Evolutionary conservation across 108 stramenopile genomes (phyloP).

Genomic region (Tribonema minus): DNA sequence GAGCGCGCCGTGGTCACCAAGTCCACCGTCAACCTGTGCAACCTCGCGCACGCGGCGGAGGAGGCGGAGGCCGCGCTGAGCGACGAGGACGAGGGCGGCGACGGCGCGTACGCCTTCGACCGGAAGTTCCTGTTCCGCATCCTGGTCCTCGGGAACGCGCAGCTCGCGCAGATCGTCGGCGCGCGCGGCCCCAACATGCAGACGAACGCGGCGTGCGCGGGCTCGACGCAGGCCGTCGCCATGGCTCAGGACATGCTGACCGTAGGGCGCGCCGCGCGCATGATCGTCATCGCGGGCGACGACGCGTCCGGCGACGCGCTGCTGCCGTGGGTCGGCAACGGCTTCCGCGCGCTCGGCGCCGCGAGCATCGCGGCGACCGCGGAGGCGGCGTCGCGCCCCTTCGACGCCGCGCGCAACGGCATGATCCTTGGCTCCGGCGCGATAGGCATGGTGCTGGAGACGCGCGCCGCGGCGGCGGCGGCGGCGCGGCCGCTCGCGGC

Average conservation of each 20-base stretch:
- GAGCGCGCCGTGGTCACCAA: no score
- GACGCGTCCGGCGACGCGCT: slow-evolving; percentile 82
- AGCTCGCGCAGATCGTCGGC: slow-evolving; percentile 87
- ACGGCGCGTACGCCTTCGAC: slow-evolving; percentile 75
- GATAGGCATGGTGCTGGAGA: slow-evolving; percentile 83
- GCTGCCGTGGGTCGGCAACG: slow-evolving; percentile 84
- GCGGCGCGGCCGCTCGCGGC: slow-evolving; percentile 1
- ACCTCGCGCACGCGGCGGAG: no score
- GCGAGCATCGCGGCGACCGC: slow-evolving; percentile 69
- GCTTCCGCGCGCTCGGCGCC: slow-evolving; percentile 89
- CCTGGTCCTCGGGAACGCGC: slow-evolving; percentile 86
- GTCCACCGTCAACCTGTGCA: no score
- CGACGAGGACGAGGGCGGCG: slow-evolving; percentile 35
- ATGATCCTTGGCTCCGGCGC: slow-evolving; percentile 91
- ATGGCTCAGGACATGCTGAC: slow-evolving; percentile 92
- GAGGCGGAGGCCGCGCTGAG: slow-evolving; percentile 23
- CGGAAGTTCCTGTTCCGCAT: slow-evolving; percentile 92
- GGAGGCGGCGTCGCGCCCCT: slow-evolving; percentile 82
- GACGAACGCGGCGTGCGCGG: slow-evolving; percentile 94
- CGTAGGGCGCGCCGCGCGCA: slow-evolving; percentile 81
- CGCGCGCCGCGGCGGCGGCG: slow-evolving; percentile 2
- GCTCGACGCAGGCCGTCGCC: slow-evolving; percentile 89
- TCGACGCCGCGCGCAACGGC: slow-evolving; percentile 80
- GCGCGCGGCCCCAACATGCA: slow-evolving; percentile 93
- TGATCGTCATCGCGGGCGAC: slow-evolving; percentile 89